Evolutionary conservation across 257 asterid species (phyloP).

Genomic region (Schizonepeta tenuifolia): DNA sequence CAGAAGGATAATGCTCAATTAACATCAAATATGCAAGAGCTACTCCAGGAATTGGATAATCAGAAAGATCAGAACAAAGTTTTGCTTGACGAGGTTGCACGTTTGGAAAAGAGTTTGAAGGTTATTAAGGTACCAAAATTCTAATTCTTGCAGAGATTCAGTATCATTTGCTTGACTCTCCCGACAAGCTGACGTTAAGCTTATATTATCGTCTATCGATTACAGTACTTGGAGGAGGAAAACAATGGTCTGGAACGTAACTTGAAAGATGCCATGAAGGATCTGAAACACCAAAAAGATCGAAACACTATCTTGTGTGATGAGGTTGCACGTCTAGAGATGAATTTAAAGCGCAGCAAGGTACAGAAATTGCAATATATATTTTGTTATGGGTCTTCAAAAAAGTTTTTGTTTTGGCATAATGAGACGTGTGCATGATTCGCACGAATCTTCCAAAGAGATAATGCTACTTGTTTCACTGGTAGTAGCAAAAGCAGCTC

Average conservation of each 20-base stretch:
- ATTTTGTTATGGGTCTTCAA: background rate
- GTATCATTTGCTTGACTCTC: slow-evolving; percentile 9
- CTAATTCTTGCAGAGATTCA: slow-evolving; percentile 1
- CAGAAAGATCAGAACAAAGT: slow-evolving; percentile 48
- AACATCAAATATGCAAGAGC: slow-evolving; percentile 40
- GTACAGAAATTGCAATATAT: slow-evolving; percentile 37
- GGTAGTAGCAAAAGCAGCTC: slow-evolving; percentile 87
- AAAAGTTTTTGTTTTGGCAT: background rate
- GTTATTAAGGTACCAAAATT: slow-evolving; percentile 45
- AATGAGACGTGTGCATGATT: background rate
- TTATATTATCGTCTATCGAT: slow-evolving; percentile 20
- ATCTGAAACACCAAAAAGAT: slow-evolving; percentile 60
- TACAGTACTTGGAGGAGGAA: slow-evolving; percentile 73
- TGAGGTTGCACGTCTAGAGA: slow-evolving; percentile 55
- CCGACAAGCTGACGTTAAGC: slow-evolving; percentile 1
- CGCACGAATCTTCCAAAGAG: slow-evolving; percentile 24
- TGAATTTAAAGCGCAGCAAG: slow-evolving; percentile 56
- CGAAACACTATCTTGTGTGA: slow-evolving; percentile 50
- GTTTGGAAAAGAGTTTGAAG: slow-evolving; percentile 41
- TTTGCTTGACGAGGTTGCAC: slow-evolving; percentile 50
- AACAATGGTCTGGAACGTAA: slow-evolving; percentile 49
- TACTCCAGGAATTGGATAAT: slow-evolving; percentile 47
- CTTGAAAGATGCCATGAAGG: slow-evolving; percentile 53
- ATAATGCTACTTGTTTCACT: slow-evolving; percentile 53
- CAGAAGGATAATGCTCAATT: slow-evolving; percentile 54